Percentiles rank a stretch among this genome's conserved stretches.
Conservation (phyloP, 768 basidiomycete species). For the Mycena rosella region DNA sequence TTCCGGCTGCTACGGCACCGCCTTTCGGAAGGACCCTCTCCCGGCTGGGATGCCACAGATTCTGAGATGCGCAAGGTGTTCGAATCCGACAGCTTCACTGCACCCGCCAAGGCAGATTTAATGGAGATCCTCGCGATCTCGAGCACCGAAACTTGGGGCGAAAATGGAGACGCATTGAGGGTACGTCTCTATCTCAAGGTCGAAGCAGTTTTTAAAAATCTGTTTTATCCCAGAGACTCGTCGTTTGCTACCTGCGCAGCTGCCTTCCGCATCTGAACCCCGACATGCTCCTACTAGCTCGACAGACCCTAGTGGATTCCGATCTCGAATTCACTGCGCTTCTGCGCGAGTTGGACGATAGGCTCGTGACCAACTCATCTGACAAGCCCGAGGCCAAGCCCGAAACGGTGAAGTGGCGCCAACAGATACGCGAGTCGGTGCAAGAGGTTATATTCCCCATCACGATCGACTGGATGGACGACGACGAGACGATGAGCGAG, state of each 20-base stretch:
- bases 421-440: conserved; percentile 47
- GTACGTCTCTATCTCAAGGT: conserved; percentile 42
- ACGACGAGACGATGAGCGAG: conserved; percentile 59
- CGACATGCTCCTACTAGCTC: conserved; percentile 40
- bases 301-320: conserved; percentile 30
- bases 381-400: background rate
- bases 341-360: conserved; percentile 21
- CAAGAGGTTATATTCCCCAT: conserved; percentile 59
- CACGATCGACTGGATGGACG: conserved; percentile 67
- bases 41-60: conserved; percentile 54
- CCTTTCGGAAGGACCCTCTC: conserved; percentile 57
- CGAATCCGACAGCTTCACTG: conserved; percentile 34
- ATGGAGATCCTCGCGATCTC: conserved; percentile 54
- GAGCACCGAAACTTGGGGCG: conserved; percentile 53
- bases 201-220: conserved; percentile 25
- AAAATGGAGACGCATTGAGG: conserved; percentile 44
- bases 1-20: conserved; percentile 58
- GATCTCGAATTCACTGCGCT: conserved; percentile 15
- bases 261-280: conserved; percentile 46
- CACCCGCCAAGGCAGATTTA: conserved; percentile 48
- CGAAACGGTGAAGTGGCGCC: conserved; percentile 47
- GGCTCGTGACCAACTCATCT: background rate
- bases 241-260: conserved; percentile 46
- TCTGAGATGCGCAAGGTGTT: conserved; percentile 42
- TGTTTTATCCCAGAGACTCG: conserved; percentile 37